phyloP scores from a whole-genome alignment of 2,329 filamentous ascomycete genomes.

The Sodiomyces alkalinus region DNA sequence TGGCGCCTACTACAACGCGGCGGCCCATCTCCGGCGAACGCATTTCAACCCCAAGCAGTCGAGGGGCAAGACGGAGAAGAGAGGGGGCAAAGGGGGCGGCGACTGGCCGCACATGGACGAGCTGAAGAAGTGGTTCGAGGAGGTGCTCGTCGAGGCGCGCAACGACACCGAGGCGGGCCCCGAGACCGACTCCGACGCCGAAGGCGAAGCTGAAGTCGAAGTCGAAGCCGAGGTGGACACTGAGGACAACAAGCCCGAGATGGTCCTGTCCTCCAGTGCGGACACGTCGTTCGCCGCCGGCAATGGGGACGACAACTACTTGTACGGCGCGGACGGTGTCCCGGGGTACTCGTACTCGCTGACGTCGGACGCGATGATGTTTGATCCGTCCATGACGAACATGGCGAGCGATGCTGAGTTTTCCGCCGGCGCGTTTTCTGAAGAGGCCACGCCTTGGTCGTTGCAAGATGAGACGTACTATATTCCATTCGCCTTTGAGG shows the following conservation, averaged over 20 bases:
- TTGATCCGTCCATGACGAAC: no score
- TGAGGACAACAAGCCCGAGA: constrained; percentile 2
- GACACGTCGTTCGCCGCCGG: neutral
- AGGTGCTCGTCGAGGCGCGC: constrained; percentile 28
- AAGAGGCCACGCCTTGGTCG: no score
- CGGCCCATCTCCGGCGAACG: constrained; percentile 72
- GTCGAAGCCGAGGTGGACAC: constrained; percentile 12
- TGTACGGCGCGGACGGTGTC: neutral
- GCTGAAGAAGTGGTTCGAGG: constrained; percentile 44
- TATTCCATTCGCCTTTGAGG: no score
- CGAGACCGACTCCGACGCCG: no score
- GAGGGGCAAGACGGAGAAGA: constrained; percentile 33
- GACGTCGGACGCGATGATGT: constrained; percentile 5
- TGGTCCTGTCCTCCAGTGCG: neutral
- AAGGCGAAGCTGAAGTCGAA: no score
- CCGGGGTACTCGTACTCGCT: no score
- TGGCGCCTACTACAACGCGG: constrained; percentile 87
- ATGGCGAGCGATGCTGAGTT: constrained; percentile 7
- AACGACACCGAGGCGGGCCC: constrained; percentile 18
- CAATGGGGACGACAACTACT: neutral
- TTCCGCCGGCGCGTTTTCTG: constrained; percentile 6
- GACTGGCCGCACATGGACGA: constrained; percentile 41
- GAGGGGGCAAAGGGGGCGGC: constrained; percentile 37
- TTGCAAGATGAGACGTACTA: no score
- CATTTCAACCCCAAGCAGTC: constrained; percentile 61